Conservation (phyloP, 2,329 filamentous ascomycete species). For the Fusarium scirpi region DNA sequence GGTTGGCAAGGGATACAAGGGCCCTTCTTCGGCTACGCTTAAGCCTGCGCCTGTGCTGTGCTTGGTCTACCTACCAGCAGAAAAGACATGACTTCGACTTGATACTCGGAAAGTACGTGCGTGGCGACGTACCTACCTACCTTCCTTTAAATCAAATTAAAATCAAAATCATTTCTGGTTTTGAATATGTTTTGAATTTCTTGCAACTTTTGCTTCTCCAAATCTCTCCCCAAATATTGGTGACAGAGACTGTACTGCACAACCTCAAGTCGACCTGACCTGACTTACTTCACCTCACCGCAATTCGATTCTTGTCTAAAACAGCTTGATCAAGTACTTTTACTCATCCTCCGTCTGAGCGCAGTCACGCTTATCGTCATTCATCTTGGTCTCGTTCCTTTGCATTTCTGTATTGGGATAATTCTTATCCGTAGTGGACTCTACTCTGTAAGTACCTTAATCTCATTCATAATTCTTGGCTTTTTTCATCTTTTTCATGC, state of each 20-base stretch:
- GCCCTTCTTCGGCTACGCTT: slow-evolving; percentile 23
- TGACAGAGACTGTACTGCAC: background rate
- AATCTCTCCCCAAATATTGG: background rate
- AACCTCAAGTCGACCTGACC: background rate
- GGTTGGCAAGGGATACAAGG: slow-evolving; percentile 30
- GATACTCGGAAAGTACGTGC: slow-evolving; percentile 10
- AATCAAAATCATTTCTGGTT: background rate
- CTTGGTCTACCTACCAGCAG: background rate
- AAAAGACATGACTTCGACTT: slow-evolving; percentile 8
- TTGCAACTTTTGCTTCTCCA: slow-evolving; percentile 5
- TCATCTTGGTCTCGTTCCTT: slow-evolving; percentile 4
- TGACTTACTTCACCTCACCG: slow-evolving; percentile 33
- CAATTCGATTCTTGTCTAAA: slow-evolving; percentile 36
- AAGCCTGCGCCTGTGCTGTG: slow-evolving; percentile 18
- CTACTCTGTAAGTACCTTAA: background rate
- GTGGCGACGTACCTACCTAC: slow-evolving; percentile 25
- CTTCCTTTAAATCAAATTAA: background rate
- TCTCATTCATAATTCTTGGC: slow-evolving; percentile 1
- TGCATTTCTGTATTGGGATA: slow-evolving; percentile 4
- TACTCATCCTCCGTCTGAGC: slow-evolving; percentile 19
- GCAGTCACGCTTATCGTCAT: slow-evolving; percentile 8
- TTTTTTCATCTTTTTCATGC: slow-evolving; percentile 15
- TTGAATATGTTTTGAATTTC: slow-evolving; percentile 6
- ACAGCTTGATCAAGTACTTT: slow-evolving; percentile 13
- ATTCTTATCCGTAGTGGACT: background rate